phyloP scores from a whole-genome alignment of 257 asterid genomes.

The Henckelia pumila region DNA sequence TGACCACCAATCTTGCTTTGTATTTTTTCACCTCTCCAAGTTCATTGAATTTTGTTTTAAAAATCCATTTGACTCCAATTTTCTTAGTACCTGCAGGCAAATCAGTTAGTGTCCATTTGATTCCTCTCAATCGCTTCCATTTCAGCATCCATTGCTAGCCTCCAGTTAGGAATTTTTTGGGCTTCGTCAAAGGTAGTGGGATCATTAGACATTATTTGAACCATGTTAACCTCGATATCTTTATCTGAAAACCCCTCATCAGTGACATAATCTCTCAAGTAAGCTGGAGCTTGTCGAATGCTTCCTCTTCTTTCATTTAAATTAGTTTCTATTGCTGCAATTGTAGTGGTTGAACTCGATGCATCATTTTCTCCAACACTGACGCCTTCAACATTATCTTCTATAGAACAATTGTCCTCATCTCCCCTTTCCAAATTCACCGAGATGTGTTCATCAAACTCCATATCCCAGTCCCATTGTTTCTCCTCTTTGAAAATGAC shows the following conservation, averaged over 20 bases:
- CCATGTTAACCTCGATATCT: background rate
- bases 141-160: too few species aligned
- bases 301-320: background rate
- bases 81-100: background rate
- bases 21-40: slow-evolving; percentile 3
- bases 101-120: background rate
- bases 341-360: background rate
- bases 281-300: background rate
- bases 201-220: background rate
- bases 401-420: background rate
- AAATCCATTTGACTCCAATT: slow-evolving; percentile 12
- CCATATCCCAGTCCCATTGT: background rate
- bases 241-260: background rate
- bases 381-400: background rate
- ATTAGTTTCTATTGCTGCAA: background rate
- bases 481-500: background rate
- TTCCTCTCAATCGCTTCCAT: too few species aligned
- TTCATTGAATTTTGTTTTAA: slow-evolving; percentile 15
- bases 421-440: background rate
- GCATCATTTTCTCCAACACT: background rate
- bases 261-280: slow-evolving; percentile 1
- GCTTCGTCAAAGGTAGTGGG: background rate
- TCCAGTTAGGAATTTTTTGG: too few species aligned
- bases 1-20: slow-evolving; percentile 6
- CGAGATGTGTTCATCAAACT: background rate